phyloP scores from a whole-genome alignment of 2,329 filamentous ascomycete species.

The Aurifilum marmelostoma region DNA sequence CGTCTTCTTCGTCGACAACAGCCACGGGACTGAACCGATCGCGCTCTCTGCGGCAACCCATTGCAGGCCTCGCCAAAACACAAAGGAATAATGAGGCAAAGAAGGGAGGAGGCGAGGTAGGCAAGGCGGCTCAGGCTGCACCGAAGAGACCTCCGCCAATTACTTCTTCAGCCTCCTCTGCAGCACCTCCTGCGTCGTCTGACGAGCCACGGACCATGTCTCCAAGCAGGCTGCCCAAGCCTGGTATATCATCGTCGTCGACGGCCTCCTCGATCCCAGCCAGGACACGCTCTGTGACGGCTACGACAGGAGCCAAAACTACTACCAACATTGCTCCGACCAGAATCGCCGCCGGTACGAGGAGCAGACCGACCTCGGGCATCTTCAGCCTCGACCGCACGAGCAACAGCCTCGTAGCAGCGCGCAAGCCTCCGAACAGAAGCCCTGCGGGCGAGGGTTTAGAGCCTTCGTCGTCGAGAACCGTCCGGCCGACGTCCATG shows the following conservation, averaged over 20 bases:
- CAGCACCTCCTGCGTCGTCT: neutral
- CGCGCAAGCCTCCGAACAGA: conserved; percentile 34
- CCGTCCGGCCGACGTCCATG: conserved; percentile 27
- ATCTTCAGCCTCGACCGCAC: conserved; percentile 30
- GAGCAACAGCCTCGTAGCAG: conserved; percentile 21
- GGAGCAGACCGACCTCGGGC: conserved; percentile 32
- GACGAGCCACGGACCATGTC: conserved; percentile 41
- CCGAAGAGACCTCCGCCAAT: conserved; percentile 2
- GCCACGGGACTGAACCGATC: conserved; percentile 23
- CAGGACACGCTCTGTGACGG: conserved; percentile 27
- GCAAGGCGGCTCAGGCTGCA: neutral
- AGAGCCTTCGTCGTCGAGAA: conserved; percentile 9
- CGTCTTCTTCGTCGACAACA: conserved; percentile 24
- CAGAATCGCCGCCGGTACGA: conserved; percentile 16
- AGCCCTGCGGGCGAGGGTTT: conserved; percentile 11
- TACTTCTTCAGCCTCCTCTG: conserved; percentile 4
- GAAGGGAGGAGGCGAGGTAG: conserved; percentile 8
- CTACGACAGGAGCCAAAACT: neutral
- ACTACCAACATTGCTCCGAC: neutral
- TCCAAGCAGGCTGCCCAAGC: conserved; percentile 55
- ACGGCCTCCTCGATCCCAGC: conserved; percentile 34
- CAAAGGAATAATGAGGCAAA: conserved; percentile 19
- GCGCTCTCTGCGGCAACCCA: conserved; percentile 27
- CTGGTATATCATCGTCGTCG: conserved; percentile 36
- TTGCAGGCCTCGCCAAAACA: conserved; percentile 19